Evolutionary conservation across 768 basidiomycete genomes (phyloP).

Genomic region (Neoboletus magnificus): DNA sequence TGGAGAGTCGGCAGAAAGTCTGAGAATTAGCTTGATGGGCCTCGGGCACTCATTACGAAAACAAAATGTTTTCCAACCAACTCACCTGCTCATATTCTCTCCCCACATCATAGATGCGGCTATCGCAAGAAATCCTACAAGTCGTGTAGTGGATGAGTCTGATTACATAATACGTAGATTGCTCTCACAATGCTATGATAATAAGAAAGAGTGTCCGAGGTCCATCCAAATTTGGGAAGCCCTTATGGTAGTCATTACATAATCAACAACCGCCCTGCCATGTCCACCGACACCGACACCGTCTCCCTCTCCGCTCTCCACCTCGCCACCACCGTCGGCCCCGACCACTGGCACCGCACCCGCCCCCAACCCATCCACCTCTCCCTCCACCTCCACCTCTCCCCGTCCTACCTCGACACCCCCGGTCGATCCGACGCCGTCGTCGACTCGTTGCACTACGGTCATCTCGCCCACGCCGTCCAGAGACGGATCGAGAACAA

Average conservation of each 20-base stretch:
- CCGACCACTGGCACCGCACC: conserved; percentile 49
- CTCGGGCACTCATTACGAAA: too few relatives aligned
- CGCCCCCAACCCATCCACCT: conserved; percentile 52
- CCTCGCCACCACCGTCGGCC: conserved; percentile 42
- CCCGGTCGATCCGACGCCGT: conserved; percentile 53
- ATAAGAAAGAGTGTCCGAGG: too few relatives aligned
- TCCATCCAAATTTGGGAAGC: too few relatives aligned
- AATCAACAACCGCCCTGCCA: neutral
- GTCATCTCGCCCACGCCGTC: conserved; percentile 52
- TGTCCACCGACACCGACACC: conserved; percentile 32
- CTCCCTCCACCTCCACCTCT: conserved; percentile 43
- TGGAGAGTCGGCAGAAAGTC: too few relatives aligned
- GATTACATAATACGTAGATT: too few relatives aligned
- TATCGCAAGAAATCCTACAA: too few relatives aligned
- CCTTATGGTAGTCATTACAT: neutral
- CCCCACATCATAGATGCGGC: too few relatives aligned
- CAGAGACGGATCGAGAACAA: conserved; percentile 32
- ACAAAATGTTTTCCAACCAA: too few relatives aligned
- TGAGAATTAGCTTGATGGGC: too few relatives aligned
- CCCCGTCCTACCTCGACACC: conserved; percentile 38
- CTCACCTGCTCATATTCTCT: too few relatives aligned
- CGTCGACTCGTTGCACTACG: conserved; percentile 60
- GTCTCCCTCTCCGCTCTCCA: conserved; percentile 44
- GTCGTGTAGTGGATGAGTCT: too few relatives aligned
- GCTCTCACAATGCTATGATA: too few relatives aligned